Conservation (phyloP, 1,284 basidiomycete species). For the Cryptococcus sp. region DNA sequence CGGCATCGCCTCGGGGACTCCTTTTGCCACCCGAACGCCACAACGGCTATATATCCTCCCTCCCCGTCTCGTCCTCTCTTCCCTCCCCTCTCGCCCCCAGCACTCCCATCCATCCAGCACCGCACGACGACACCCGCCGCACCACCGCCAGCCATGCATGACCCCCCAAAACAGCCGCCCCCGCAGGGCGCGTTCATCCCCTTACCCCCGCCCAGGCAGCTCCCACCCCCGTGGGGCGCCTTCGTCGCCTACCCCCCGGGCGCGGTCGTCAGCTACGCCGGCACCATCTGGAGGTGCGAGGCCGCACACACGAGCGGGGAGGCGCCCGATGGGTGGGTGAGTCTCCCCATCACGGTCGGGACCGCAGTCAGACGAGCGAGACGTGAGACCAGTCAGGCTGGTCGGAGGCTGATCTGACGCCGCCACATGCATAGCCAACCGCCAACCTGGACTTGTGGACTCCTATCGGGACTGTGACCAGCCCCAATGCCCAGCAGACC, state of each 20-base stretch:
- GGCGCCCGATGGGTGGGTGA: slow-evolving; percentile 23
- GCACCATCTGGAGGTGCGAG: slow-evolving; percentile 41
- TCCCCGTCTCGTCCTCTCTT: too few species aligned
- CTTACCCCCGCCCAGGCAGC: not conserved
- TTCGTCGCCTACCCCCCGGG: slow-evolving; percentile 29
- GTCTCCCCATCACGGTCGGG: slow-evolving; percentile 4
- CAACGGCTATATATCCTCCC: too few species aligned
- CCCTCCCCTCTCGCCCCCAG: too few species aligned
- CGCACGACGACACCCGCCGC: too few species aligned
- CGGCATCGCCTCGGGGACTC: too few species aligned
- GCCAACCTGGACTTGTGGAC: slow-evolving; percentile 40
- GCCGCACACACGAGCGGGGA: slow-evolving; percentile 27
- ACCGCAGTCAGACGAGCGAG: too few species aligned
- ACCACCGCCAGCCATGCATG: too few species aligned
- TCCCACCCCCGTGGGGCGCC: slow-evolving; percentile 19
- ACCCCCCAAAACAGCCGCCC: too few species aligned
- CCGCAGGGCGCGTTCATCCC: too few species aligned
- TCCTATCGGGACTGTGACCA: slow-evolving; percentile 18
- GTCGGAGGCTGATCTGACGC: not conserved
- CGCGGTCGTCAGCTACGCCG: slow-evolving; percentile 33
- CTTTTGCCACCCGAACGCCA: too few species aligned
- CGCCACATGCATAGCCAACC: slow-evolving; percentile 28
- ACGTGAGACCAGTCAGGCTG: too few species aligned
- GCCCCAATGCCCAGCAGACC: not conserved
- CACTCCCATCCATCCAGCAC: too few species aligned